phyloP scores from a whole-genome alignment of 1,139 yeast genomes.

The Yamadazyma siamensis region DNA sequence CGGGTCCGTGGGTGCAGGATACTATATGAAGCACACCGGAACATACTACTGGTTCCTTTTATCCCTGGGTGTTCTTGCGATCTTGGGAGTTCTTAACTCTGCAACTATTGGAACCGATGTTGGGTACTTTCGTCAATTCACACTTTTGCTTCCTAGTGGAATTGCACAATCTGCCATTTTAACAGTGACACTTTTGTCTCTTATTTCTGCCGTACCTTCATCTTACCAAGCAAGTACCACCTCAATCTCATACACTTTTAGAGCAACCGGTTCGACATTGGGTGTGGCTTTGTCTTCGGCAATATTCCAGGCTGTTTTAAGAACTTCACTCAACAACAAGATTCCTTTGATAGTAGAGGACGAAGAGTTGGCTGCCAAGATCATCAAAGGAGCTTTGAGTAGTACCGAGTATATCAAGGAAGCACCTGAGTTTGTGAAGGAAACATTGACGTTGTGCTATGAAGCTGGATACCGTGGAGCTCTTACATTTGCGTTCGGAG shows the following conservation, averaged over 20 bases:
- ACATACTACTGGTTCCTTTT: slow-evolving; percentile 52
- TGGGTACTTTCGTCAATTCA: slow-evolving; percentile 31
- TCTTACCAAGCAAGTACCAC: slow-evolving; percentile 68
- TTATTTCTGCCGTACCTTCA: slow-evolving; percentile 58
- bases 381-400: slow-evolving; percentile 48
- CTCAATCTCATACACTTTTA: slow-evolving; percentile 66
- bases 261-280: slow-evolving; percentile 67
- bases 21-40: slow-evolving; percentile 66
- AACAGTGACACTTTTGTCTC: slow-evolving; percentile 60
- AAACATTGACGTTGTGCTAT: slow-evolving; percentile 46
- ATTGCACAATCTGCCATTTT: slow-evolving; percentile 56
- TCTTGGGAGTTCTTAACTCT: slow-evolving; percentile 43
- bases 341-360: slow-evolving; percentile 23
- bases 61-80: slow-evolving; percentile 38
- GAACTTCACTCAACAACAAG: slow-evolving; percentile 13
- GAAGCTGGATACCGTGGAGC: slow-evolving; percentile 48
- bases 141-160: slow-evolving; percentile 44
- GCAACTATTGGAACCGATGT: slow-evolving; percentile 33
- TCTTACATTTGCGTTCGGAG: slow-evolving; percentile 41
- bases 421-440: slow-evolving; percentile 48
- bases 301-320: slow-evolving; percentile 44
- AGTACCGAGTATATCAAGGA: slow-evolving; percentile 50
- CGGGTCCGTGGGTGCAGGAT: slow-evolving; percentile 68
- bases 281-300: slow-evolving; percentile 69
- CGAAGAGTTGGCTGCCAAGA: slow-evolving; percentile 28